phyloP scores from a whole-genome alignment of 2,329 filamentous ascomycete species.

The Aureobasidium sp. region DNA sequence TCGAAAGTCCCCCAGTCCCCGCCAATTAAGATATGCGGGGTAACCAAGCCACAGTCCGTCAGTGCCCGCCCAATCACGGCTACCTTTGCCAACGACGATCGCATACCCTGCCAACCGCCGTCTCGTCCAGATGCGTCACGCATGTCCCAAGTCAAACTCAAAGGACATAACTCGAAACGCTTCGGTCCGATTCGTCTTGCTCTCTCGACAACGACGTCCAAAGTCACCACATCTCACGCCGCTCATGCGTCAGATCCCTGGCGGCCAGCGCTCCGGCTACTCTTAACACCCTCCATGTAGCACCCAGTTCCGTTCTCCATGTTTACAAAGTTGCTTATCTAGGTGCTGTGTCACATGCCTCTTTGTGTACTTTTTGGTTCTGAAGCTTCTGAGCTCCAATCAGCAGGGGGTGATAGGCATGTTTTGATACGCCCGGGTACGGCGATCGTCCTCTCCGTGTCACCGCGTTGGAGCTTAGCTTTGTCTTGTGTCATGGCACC shows the following conservation, averaged over 20 bases:
- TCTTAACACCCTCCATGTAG: background rate
- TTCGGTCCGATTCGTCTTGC: conserved; percentile 4
- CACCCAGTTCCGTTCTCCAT: background rate
- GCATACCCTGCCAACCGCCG: background rate
- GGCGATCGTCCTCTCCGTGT: conserved; percentile 2
- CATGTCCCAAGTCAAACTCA: conserved; percentile 1
- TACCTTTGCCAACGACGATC: background rate
- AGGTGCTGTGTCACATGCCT: conserved; percentile 4
- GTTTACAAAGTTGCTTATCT: background rate
- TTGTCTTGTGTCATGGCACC: background rate
- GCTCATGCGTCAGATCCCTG: background rate
- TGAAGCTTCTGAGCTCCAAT: background rate
- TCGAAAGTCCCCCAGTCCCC: background rate
- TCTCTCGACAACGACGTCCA: background rate
- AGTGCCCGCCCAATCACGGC: background rate
- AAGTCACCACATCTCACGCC: conserved; percentile 1
- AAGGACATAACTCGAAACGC: background rate
- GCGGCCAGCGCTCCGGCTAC: background rate
- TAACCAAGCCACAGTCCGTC: background rate
- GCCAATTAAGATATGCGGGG: conserved; percentile 4
- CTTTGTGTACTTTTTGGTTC: conserved; percentile 8
- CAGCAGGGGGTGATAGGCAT: background rate
- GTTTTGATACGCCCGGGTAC: background rate
- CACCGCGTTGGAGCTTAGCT: conserved; percentile 8
- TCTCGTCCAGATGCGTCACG: conserved; percentile 2